phyloP scores from a whole-genome alignment of 805 yeast species.

The Yamadazyma ubonensis region DNA sequence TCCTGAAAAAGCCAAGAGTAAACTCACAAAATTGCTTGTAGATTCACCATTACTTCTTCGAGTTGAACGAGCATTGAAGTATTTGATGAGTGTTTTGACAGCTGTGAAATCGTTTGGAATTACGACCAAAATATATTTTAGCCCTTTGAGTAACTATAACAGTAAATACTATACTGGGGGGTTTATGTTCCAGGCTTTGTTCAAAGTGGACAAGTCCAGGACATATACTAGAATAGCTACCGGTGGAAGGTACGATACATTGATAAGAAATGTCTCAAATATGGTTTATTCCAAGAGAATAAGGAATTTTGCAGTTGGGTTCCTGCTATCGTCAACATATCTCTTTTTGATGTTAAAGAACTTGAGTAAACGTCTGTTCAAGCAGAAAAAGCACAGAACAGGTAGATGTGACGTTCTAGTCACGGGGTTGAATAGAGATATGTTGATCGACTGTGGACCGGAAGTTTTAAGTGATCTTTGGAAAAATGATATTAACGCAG shows the following conservation, averaged over 20 bases:
- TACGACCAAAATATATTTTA: constrained; percentile 53
- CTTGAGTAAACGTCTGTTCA: constrained; percentile 19
- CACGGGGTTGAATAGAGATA: constrained; percentile 59
- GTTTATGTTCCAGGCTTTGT: constrained; percentile 83
- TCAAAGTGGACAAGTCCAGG: constrained; percentile 54
- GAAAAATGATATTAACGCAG: constrained; percentile 79
- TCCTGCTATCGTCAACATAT: constrained; percentile 62
- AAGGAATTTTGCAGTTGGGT: constrained; percentile 70
- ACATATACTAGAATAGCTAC: constrained; percentile 63
- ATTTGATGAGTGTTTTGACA: constrained; percentile 58
- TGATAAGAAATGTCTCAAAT: constrained; percentile 66
- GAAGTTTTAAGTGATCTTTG: constrained; percentile 66
- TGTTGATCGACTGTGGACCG: constrained; percentile 59
- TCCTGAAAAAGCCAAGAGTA: constrained; percentile 60
- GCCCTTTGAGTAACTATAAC: constrained; percentile 85
- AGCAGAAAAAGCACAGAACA: constrained; percentile 24
- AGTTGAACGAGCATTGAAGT: constrained; percentile 61
- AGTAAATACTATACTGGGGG: constrained; percentile 76
- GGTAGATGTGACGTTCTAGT: constrained; percentile 79
- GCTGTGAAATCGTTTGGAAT: constrained; percentile 61
- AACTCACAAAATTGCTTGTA: constrained; percentile 67
- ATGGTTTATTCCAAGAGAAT: constrained; percentile 23
- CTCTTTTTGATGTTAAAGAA: constrained; percentile 38
- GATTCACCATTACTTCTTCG: constrained; percentile 64
- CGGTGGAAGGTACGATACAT: constrained; percentile 89